Evolutionary conservation across 2,329 filamentous ascomycete genomes (phyloP).

Genomic region (Didymella pinodella): DNA sequence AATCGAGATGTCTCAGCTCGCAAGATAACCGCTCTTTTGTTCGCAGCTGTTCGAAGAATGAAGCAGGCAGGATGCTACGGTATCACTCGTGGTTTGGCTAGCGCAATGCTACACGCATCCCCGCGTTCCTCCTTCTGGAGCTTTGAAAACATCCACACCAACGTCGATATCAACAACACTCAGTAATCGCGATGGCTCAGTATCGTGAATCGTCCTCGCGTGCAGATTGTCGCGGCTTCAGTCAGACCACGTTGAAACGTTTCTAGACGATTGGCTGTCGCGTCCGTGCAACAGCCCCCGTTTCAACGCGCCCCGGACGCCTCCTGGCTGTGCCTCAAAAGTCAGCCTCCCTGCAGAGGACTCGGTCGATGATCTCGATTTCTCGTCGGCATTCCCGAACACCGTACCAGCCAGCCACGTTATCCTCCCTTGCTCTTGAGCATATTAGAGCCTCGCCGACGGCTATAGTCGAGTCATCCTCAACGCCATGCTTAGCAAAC

Average conservation of each 20-base stretch:
- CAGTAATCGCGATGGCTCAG: background rate
- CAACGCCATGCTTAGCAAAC: slow-evolving; percentile 61
- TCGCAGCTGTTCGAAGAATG: background rate
- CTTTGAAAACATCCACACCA: background rate
- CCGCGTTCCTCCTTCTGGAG: background rate
- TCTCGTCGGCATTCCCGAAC: slow-evolving; percentile 5
- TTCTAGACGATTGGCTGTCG: slow-evolving; percentile 9
- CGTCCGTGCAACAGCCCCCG: slow-evolving; percentile 24
- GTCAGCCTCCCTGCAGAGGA: slow-evolving; percentile 6
- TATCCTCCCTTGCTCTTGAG: slow-evolving; percentile 1
- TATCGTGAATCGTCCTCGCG: background rate
- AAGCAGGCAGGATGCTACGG: background rate
- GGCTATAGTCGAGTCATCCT: slow-evolving; percentile 6
- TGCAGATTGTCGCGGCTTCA: slow-evolving; percentile 3
- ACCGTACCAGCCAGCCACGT: slow-evolving; percentile 2
- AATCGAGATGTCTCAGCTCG: background rate
- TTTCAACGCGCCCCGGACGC: slow-evolving; percentile 20
- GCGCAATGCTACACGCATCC: slow-evolving; percentile 6
- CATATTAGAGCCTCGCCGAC: background rate
- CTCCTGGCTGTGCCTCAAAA: slow-evolving; percentile 17
- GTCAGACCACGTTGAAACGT: slow-evolving; percentile 10
- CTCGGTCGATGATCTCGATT: slow-evolving; percentile 1
- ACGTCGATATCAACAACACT: background rate
- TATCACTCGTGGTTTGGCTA: background rate
- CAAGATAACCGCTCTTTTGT: background rate